Percentiles rank a stretch among this genome's conserved stretches.
Conservation (phyloP, 371 early-diverging fungal species). For the Mucor saturninus region DNA sequence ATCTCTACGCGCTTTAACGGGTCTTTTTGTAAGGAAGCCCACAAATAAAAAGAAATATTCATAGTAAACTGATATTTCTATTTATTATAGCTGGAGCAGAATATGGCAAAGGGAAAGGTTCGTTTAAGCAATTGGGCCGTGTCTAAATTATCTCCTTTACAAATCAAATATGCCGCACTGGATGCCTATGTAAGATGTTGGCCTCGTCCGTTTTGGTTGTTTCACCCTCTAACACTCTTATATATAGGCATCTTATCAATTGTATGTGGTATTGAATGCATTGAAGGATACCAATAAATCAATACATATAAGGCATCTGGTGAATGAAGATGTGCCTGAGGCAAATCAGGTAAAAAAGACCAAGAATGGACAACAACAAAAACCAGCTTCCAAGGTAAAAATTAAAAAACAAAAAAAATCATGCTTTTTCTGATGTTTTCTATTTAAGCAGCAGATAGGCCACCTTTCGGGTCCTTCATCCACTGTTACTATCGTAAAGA, state of each 20-base stretch:
- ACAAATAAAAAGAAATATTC: background rate
- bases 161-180: slow-evolving; percentile 60
- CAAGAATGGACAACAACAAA: background rate
- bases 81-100: slow-evolving; percentile 45
- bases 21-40: slow-evolving; percentile 44
- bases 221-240: background rate
- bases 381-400: background rate
- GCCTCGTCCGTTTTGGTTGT: background rate
- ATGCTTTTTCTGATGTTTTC: background rate
- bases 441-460: background rate
- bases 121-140: slow-evolving; percentile 59
- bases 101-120: slow-evolving; percentile 47
- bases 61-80: background rate
- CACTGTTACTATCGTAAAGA: slow-evolving; percentile 7
- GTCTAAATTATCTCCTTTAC: slow-evolving; percentile 30
- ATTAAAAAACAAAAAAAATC: background rate
- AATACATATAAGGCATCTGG: slow-evolving; percentile 9
- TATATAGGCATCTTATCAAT: slow-evolving; percentile 24
- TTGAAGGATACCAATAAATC: background rate
- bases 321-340: slow-evolving; percentile 2
- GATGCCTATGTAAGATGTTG: slow-evolving; percentile 56
- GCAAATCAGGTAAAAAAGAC: background rate
- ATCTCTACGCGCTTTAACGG: slow-evolving; percentile 46
- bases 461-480: slow-evolving; percentile 3
- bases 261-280: slow-evolving; percentile 11